Percentiles rank a stretch among this genome's conserved stretches.
phyloP scores from a whole-genome alignment of 257 asterid genomes.

The Leonotis leonurus region DNA sequence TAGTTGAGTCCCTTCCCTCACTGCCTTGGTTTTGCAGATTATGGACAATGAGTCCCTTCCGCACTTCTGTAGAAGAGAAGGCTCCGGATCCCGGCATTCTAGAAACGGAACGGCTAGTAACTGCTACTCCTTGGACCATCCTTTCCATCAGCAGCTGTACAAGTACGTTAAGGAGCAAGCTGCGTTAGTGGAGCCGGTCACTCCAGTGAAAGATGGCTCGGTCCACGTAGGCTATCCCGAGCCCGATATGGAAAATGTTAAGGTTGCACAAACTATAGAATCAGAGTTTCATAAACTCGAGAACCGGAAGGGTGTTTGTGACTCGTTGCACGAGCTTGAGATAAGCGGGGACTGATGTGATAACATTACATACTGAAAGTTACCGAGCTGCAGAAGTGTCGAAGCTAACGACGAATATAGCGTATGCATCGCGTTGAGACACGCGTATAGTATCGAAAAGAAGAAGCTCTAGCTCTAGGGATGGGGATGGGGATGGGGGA shows the following conservation, averaged over 20 bases:
- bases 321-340: constrained; percentile 43
- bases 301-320: constrained; percentile 39
- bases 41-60: constrained; percentile 90
- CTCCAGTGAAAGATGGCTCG: constrained; percentile 53
- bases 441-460: not conserved
- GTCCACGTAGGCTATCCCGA: constrained; percentile 66
- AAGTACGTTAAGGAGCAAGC: constrained; percentile 63
- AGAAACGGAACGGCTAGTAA: constrained; percentile 36
- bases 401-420: not conserved
- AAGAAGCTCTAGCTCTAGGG: not conserved
- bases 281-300: constrained; percentile 55
- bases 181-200: constrained; percentile 24
- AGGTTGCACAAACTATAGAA: constrained; percentile 62
- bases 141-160: constrained; percentile 67
- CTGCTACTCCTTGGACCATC: constrained; percentile 73
- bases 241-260: constrained; percentile 52
- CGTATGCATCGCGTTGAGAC: not conserved
- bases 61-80: constrained; percentile 72
- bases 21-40: constrained; percentile 41
- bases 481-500: not conserved
- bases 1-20: not conserved
- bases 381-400: constrained; percentile 16
- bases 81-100: constrained; percentile 53
- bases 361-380: not conserved
- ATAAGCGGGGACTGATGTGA: constrained; percentile 37